Base-by-base conservation (phyloP, 1,284 basidiomycete species). In the Chiua sp. region DNA sequence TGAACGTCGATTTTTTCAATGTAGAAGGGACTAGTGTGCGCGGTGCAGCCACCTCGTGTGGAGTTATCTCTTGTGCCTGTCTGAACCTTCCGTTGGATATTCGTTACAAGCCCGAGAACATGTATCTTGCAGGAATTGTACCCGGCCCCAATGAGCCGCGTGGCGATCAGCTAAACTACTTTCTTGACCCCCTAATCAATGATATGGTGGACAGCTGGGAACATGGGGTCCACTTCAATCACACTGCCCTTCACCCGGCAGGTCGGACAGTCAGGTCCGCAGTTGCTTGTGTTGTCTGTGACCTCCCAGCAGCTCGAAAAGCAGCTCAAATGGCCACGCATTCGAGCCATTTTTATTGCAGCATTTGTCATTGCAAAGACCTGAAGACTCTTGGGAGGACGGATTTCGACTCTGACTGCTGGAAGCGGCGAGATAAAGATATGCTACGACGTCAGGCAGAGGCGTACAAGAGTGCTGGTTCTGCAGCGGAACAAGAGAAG, bases 61-160 rank as follows among this genome's bases (percentile, higher is more conserved):
- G 57, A 1, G 52, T 61, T 6, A 57, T 64, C 13, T 64, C 52
- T 0, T 49, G 28, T 15, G 47, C 53, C n/a, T 64, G 60, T 15
- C 59, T 72, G 4, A 76, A 75, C 42, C 66, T 77, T 18, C 74
- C 75, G 1, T 52, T 47, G 3, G 53, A 68, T 23, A 47, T 74
- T 0, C 54, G 64, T 1, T 72, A 75, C 54, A 65, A 67, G 2
- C 65, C 64, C 0, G 68, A 78, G 51, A 73, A 77, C 51, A 67
- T 77, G 58, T 75, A 68, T 47, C 54, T 75, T 1, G 68, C 59
- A 1, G 71, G 73, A 0, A 63, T 76, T 12, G 68, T 76, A 4
- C 68, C 72, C 20, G 71, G 75, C 0, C 63, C 59, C 2, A 11
- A 50, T 1, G 32, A 70, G 4, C 75, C 72, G 3, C 63, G 58